Conservation (phyloP, 352 stramenopile genomes). For the Phytophthora ramorum region DNA sequence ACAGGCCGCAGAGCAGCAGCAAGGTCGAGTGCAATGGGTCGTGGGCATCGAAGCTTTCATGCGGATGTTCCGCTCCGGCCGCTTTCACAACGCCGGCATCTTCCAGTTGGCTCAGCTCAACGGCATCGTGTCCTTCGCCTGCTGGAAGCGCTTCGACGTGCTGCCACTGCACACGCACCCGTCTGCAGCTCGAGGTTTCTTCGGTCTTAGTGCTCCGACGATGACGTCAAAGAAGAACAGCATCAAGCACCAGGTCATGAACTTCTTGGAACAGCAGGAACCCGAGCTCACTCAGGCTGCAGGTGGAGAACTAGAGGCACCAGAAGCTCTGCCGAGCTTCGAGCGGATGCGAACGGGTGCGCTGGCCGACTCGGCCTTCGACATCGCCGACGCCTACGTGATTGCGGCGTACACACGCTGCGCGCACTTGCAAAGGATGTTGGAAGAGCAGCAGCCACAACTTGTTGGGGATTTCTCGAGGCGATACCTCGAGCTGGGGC, state of each 20-base stretch:
- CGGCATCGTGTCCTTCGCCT: constrained; percentile 82
- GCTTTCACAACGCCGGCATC: constrained; percentile 85
- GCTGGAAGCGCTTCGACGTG: constrained; percentile 67
- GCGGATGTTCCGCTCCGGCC: constrained; percentile 78
- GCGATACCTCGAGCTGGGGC: constrained; percentile 52
- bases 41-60: constrained; percentile 90
- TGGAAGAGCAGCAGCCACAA: constrained; percentile 31
- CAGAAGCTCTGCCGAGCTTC: constrained; percentile 26
- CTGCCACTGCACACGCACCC: constrained; percentile 75
- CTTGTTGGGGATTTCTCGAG: constrained; percentile 47
- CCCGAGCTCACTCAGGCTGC: constrained; percentile 27
- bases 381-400: constrained; percentile 85
- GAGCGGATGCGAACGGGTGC: constrained; percentile 45
- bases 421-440: constrained; percentile 52
- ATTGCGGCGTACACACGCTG: constrained; percentile 76
- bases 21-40: constrained; percentile 45
- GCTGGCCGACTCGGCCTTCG: constrained; percentile 64
- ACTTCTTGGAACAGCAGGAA: constrained; percentile 63
- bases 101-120: constrained; percentile 90
- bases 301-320: constrained; percentile 12
- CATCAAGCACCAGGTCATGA: constrained; percentile 81
- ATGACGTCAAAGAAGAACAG: constrained; percentile 36
- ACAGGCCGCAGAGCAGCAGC: constrained; percentile 29
- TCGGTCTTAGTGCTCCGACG: constrained; percentile 38
- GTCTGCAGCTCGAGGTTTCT: constrained; percentile 74